phyloP scores from a whole-genome alignment of 768 basidiomycete species.

The Auriculariales sp. region DNA sequence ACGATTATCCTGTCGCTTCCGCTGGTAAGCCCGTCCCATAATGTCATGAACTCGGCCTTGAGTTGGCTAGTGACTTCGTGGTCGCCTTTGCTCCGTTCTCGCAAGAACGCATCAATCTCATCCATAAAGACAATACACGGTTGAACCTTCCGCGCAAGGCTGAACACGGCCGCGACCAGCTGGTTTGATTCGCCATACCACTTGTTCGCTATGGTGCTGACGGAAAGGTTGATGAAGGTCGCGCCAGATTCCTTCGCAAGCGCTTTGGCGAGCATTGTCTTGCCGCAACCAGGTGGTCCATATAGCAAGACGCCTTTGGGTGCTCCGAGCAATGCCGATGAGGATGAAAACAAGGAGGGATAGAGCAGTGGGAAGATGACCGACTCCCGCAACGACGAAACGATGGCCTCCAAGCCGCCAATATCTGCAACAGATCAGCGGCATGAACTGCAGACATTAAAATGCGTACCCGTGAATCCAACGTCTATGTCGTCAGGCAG shows the following conservation, averaged over 20 bases:
- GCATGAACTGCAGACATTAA: background rate
- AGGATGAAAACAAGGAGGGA: constrained; percentile 71
- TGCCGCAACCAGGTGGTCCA: constrained; percentile 95
- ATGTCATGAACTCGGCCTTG: constrained; percentile 93
- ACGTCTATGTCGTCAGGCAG: constrained; percentile 80
- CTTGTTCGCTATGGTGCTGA: constrained; percentile 60
- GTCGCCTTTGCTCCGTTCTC: constrained; percentile 75
- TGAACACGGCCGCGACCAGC: constrained; percentile 87
- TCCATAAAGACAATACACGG: constrained; percentile 98
- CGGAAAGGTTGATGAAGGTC: constrained; percentile 83
- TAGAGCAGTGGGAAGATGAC: constrained; percentile 90
- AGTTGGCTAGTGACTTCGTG: constrained; percentile 99
- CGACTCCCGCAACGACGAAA: constrained; percentile 81
- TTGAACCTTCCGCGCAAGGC: constrained; percentile 83
- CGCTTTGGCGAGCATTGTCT: constrained; percentile 99
- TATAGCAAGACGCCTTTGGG: constrained; percentile 94
- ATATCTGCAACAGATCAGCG: constrained; percentile 40
- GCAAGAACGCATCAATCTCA: constrained; percentile 91
- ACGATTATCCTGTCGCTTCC: constrained; percentile 72
- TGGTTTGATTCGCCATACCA: constrained; percentile 92
- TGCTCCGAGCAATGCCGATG: constrained; percentile 71
- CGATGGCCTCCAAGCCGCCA: constrained; percentile 85
- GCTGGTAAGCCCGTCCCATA: constrained; percentile 91
- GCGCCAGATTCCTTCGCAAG: constrained; percentile 95
- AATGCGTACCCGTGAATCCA: constrained; percentile 48